Evolutionary conservation across 805 yeast species (phyloP), one percentile per base, ranked within the genome.

Genomic region (Sugiyamaella valdiviana): DNA sequence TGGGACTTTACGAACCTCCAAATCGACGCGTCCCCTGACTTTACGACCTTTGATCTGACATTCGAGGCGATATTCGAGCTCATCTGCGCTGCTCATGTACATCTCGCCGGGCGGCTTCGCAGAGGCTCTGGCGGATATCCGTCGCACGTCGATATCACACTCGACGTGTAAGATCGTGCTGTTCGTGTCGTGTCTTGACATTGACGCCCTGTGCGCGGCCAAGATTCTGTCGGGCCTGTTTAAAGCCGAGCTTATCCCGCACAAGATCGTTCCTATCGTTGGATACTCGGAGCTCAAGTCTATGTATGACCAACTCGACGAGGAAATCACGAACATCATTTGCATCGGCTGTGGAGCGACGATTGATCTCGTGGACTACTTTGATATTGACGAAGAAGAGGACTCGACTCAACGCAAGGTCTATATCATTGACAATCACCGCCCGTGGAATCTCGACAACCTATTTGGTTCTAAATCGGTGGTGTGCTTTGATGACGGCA

Each of bases 391-490:
- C 45, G 53, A 36, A 10, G 63, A 60, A 22, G 62, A 52, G 6
- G 60, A 53, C 39, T 61, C 58, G 32, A 66, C 58, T 32, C 42
- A 55, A 20, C 74, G 93, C 54, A 78, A 74, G 49, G 76, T 91
- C 2, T 95, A 87, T 59, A 77, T 95, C 9, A 74, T 93, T 48
- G 99, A 93, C 66, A 89, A 95, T 2, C 93, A 85, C 55, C 71
- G 98, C 54, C 99, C 99, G 3, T 93, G 99, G 98, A 90, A 90
- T 66, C 70, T 93, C 54, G 96, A 90, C 63, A 93, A 93, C 62
- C 60, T 93, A 42, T 90, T 85, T 72, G 96, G 95, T 1, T 82
- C 91, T 5, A 79, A 79, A 7, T 74, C 79, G 53, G 78, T 93
- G 5, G 49, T 62, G 5, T 90, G 98, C 64, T 77, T 90, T 51